Percentiles rank a stretch among this genome's conserved stretches.
Conservation (phyloP, 208 protist species). For the Leishmania lainsoni region DNA sequence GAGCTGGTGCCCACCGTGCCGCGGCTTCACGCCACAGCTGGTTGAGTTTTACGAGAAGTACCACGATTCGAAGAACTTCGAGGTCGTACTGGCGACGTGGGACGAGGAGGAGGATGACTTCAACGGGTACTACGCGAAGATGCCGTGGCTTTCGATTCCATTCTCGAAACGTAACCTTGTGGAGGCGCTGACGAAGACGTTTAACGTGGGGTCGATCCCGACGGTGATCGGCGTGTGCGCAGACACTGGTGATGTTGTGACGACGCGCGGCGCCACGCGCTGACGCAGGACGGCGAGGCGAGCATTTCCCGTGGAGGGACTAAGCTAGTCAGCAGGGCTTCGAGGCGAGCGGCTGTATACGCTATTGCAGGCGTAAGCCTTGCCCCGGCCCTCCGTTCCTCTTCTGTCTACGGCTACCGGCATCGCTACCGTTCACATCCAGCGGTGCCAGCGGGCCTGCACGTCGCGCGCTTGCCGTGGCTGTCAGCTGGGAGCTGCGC, state of each 20-base stretch:
- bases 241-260: conserved; percentile 70
- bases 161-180: conserved; percentile 44
- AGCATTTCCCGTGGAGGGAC: conserved; percentile 63
- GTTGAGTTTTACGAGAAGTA: conserved; percentile 82
- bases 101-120: conserved; percentile 82
- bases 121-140: conserved; percentile 74
- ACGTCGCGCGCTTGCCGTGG: not conserved
- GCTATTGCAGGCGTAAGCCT: not conserved
- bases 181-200: conserved; percentile 53
- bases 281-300: conserved; percentile 68
- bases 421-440: not conserved
- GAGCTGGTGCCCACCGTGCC: conserved; percentile 94
- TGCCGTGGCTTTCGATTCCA: conserved; percentile 80
- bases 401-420: too few species aligned
- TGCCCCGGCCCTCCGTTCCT: not conserved
- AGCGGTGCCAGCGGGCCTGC: not conserved
- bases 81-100: conserved; percentile 76
- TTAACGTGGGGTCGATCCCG: conserved; percentile 76
- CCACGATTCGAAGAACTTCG: conserved; percentile 80
- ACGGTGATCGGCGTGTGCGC: conserved; percentile 76
- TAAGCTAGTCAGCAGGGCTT: not conserved
- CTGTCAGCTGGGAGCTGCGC: not conserved
- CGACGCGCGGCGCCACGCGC: conserved; percentile 47
- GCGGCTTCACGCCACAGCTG: conserved; percentile 88
- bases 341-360: not conserved